phyloP scores from a whole-genome alignment of 2,329 filamentous ascomycete genomes.

The Colletotrichum siamense region DNA sequence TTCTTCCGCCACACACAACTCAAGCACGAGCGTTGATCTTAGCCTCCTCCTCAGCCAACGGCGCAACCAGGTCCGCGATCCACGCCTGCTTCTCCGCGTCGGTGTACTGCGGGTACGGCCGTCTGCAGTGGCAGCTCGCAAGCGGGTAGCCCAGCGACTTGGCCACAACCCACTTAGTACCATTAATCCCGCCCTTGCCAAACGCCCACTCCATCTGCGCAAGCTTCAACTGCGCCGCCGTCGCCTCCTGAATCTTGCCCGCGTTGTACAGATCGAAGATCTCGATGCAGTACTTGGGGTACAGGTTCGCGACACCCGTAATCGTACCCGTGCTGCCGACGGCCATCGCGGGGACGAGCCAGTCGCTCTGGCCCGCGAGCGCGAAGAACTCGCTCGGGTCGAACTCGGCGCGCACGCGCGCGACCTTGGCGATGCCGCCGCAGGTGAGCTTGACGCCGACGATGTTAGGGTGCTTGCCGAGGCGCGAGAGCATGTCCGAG shows the following conservation, averaged over 20 bases:
- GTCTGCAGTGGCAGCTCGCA: conserved; percentile 55
- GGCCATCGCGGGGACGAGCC: conserved; percentile 65
- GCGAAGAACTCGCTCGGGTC: conserved; percentile 64
- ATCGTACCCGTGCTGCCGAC: conserved; percentile 66
- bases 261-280: conserved; percentile 53
- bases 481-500: conserved; percentile 65
- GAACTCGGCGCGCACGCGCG: conserved; percentile 60
- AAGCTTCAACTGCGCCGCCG: conserved; percentile 54
- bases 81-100: conserved; percentile 37
- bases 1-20: background rate
- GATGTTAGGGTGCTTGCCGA: conserved; percentile 67
- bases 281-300: conserved; percentile 56
- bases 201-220: conserved; percentile 61
- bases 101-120: conserved; percentile 58
- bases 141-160: conserved; percentile 58
- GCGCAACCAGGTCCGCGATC: conserved; percentile 27
- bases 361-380: conserved; percentile 77
- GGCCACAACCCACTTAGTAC: conserved; percentile 65
- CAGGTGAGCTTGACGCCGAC: conserved; percentile 76
- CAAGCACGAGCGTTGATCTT: conserved; percentile 2
- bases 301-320: conserved; percentile 68
- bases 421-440: conserved; percentile 76
- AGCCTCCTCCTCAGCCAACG: conserved; percentile 22
- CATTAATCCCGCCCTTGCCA: conserved; percentile 63
- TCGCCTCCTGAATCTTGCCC: conserved; percentile 53